Conservation (phyloP, 371 early-diverging fungal species). For the Mortierella sp. region DNA sequence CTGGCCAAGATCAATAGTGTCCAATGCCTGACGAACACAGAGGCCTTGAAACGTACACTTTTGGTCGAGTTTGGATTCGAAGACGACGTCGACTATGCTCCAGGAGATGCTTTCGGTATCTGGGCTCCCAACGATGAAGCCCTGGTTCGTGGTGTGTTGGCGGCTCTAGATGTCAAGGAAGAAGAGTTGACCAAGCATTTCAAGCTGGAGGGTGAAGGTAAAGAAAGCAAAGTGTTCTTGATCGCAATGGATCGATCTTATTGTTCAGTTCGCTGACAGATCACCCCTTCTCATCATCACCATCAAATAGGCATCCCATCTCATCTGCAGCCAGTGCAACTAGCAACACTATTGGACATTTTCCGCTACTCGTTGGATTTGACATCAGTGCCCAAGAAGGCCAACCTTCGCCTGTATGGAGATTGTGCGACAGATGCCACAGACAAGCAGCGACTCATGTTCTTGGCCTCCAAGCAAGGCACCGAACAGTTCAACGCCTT, state of each 20-base stretch:
- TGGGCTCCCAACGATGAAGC: slow-evolving; percentile 79
- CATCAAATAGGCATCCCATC: slow-evolving; percentile 60
- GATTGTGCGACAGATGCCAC: slow-evolving; percentile 72
- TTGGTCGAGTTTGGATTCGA: slow-evolving; percentile 71
- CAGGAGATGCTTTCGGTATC: slow-evolving; percentile 92
- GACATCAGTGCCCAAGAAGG: slow-evolving; percentile 78
- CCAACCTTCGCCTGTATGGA: slow-evolving; percentile 82
- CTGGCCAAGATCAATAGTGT: slow-evolving; percentile 60
- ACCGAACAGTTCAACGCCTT: slow-evolving; percentile 70
- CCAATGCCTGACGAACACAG: slow-evolving; percentile 62
- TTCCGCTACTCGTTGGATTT: slow-evolving; percentile 81
- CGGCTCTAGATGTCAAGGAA: slow-evolving; percentile 53
- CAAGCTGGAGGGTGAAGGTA: slow-evolving; percentile 55
- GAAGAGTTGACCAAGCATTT: slow-evolving; percentile 54
- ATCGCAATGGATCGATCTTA: too few species aligned
- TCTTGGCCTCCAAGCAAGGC: slow-evolving; percentile 85
- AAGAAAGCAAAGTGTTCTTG: neutral
- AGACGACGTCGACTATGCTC: slow-evolving; percentile 65
- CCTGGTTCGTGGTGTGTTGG: slow-evolving; percentile 65
- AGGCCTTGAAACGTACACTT: slow-evolving; percentile 81
- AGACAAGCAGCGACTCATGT: slow-evolving; percentile 80
- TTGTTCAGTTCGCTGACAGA: too few species aligned
- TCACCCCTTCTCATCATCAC: neutral
- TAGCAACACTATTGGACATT: slow-evolving; percentile 66
- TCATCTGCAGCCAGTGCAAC: slow-evolving; percentile 65